phyloP scores from a whole-genome alignment of 2,329 filamentous ascomycete species.

The Lasiodiplodia sp. region DNA sequence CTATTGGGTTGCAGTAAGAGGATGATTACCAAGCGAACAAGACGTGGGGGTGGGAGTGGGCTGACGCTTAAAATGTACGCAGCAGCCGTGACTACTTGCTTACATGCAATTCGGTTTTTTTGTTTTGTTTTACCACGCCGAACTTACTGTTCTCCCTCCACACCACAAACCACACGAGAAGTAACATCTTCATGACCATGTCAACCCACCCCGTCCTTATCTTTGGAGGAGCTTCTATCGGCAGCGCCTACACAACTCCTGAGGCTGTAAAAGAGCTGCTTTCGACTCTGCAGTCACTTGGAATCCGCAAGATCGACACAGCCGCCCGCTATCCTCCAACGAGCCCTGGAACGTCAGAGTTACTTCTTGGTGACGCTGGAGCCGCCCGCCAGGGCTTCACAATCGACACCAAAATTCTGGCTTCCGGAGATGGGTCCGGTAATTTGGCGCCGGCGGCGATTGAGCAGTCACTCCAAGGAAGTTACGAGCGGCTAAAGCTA shows the following conservation, averaged over 20 bases:
- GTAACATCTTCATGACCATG: not conserved
- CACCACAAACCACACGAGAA: not conserved
- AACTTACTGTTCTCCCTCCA: not conserved
- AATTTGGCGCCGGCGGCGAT: not conserved
- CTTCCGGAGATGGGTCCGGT: not conserved
- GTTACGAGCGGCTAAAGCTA: not conserved
- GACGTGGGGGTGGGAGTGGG: not conserved
- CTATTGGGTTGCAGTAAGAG: not conserved
- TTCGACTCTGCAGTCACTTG: not conserved
- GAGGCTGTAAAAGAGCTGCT: not conserved
- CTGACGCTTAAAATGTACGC: not conserved
- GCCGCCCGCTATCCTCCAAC: not conserved
- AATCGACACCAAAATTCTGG: not conserved
- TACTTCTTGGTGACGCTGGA: not conserved
- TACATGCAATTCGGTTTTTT: not conserved
- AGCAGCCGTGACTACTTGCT: not conserved
- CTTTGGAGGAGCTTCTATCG: slow-evolving; percentile 2
- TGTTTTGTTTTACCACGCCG: not conserved
- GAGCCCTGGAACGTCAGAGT: not conserved
- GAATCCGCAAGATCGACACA: slow-evolving; percentile 1
- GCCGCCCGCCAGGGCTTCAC: not conserved
- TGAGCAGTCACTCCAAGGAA: not conserved
- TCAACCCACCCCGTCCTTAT: not conserved
- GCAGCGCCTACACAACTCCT: not conserved
- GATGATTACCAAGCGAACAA: not conserved